phyloP scores from a whole-genome alignment of 2,329 filamentous ascomycete genomes.

The Xylaria polymorpha region DNA sequence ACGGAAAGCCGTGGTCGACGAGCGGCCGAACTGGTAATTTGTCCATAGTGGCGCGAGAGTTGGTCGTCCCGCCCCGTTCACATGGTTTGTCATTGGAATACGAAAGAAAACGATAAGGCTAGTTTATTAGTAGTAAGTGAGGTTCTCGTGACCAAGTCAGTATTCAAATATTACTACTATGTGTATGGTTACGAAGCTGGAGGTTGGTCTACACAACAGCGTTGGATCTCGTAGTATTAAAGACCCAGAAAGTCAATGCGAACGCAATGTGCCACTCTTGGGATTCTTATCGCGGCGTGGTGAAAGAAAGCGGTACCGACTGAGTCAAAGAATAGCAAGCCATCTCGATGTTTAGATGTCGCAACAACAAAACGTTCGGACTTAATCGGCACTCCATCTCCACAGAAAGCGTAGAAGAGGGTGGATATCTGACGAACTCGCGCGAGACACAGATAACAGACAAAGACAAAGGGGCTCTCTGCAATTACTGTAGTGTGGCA shows the following conservation, averaged over 20 bases:
- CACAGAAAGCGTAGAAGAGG: constrained; percentile 23
- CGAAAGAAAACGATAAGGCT: background rate
- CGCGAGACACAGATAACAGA: constrained; percentile 21
- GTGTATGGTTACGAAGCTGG: background rate
- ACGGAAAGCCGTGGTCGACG: constrained; percentile 42
- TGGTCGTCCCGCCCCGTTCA: constrained; percentile 48
- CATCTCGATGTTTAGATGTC: constrained; percentile 24
- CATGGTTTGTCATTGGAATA: constrained; percentile 46
- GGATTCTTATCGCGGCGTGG: constrained; percentile 15
- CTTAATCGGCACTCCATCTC: constrained; percentile 10
- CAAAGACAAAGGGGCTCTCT: constrained; percentile 33
- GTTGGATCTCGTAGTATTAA: constrained; percentile 34
- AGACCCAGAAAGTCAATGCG: constrained; percentile 35
- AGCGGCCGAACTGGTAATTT: constrained; percentile 44
- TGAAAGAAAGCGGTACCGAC: constrained; percentile 36
- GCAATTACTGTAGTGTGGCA: constrained; percentile 20
- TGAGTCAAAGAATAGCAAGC: constrained; percentile 41
- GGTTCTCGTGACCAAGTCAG: background rate
- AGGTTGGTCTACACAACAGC: background rate
- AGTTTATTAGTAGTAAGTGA: background rate
- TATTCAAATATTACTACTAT: constrained; percentile 5
- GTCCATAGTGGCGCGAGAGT: constrained; percentile 54
- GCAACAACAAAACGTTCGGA: constrained; percentile 21
- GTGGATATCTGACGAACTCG: constrained; percentile 24
- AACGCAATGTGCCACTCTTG: constrained; percentile 32